Evolutionary conservation across 768 basidiomycete species (phyloP).

Genomic region (Lactarius akahatsu): DNA sequence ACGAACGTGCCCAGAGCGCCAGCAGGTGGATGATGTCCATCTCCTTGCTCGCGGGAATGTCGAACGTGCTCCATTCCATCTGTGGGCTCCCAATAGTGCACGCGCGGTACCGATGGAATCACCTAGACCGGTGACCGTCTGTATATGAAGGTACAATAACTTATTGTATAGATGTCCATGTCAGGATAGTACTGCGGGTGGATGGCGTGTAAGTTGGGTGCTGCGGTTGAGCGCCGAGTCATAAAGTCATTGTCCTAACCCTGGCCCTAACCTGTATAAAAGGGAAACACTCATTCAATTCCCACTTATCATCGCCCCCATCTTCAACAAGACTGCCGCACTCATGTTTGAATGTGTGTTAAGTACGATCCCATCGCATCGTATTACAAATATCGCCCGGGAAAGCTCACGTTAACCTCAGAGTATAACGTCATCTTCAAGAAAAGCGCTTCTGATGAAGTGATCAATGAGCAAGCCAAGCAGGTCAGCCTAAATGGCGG

Average conservation of each 20-base stretch:
- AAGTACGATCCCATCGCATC: conserved; percentile 24
- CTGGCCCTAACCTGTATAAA: neutral
- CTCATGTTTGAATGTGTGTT: conserved; percentile 27
- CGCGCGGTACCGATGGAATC: conserved; percentile 12
- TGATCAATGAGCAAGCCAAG: conserved; percentile 43
- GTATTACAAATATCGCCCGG: neutral
- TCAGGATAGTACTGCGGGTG: too few relatives aligned
- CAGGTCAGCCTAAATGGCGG: conserved; percentile 46
- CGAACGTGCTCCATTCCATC: conserved; percentile 12
- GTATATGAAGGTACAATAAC: too few relatives aligned
- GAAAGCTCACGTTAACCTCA: conserved; percentile 33
- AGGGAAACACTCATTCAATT: neutral
- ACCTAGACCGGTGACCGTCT: too few relatives aligned
- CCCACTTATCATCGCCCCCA: neutral
- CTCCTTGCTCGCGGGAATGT: conserved; percentile 18
- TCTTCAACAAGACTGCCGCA: neutral
- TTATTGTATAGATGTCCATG: too few relatives aligned
- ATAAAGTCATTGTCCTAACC: too few relatives aligned
- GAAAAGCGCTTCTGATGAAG: conserved; percentile 40
- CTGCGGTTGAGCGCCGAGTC: too few relatives aligned
- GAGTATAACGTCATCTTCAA: conserved; percentile 61
- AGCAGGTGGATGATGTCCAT: neutral
- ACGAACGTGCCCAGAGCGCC: conserved; percentile 20
- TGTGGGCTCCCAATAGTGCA: conserved; percentile 2
- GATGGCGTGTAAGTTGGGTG: too few relatives aligned